Evolutionary conservation across 2,329 filamentous ascomycete species (phyloP).

Genomic region (Hypoxylon sp.): DNA sequence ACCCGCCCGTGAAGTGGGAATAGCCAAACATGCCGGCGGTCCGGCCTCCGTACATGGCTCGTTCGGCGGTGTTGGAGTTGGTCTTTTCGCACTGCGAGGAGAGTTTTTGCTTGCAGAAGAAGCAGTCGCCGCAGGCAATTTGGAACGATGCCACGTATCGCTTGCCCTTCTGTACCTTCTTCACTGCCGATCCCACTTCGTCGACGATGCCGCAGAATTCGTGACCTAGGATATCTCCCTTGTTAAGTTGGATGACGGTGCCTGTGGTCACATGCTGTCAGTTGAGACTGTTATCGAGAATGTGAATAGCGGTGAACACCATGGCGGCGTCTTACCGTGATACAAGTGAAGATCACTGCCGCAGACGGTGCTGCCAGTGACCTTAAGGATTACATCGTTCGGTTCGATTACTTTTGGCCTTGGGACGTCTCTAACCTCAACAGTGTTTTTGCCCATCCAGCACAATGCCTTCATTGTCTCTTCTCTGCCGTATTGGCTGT

Average conservation of each 20-base stretch:
- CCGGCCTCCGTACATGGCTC: slow-evolving; percentile 80
- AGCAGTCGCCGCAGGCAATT: slow-evolving; percentile 78
- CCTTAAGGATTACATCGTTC: slow-evolving; percentile 79
- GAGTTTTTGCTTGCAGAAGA: slow-evolving; percentile 80
- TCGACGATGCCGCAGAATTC: slow-evolving; percentile 67
- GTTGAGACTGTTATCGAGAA: neutral
- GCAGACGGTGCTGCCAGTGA: slow-evolving; percentile 71
- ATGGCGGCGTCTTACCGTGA: slow-evolving; percentile 50
- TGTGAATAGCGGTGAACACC: neutral
- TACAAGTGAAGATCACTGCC: slow-evolving; percentile 67
- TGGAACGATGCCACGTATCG: slow-evolving; percentile 88
- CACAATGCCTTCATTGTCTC: slow-evolving; percentile 81
- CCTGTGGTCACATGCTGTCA: slow-evolving; percentile 32
- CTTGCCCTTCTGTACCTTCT: slow-evolving; percentile 64
- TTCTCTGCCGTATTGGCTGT: slow-evolving; percentile 55
- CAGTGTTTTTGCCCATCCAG: slow-evolving; percentile 84
- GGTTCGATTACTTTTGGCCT: slow-evolving; percentile 78
- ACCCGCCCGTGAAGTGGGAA: slow-evolving; percentile 83
- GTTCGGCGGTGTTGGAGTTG: slow-evolving; percentile 74
- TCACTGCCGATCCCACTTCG: slow-evolving; percentile 63
- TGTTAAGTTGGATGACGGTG: slow-evolving; percentile 65
- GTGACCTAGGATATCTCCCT: slow-evolving; percentile 73
- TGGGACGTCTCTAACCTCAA: slow-evolving; percentile 72
- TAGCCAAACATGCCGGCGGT: slow-evolving; percentile 80
- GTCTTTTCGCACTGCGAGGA: slow-evolving; percentile 84